Base-by-base conservation (phyloP, 805 yeast genomes). In the Suhomyces sp. region DNA sequence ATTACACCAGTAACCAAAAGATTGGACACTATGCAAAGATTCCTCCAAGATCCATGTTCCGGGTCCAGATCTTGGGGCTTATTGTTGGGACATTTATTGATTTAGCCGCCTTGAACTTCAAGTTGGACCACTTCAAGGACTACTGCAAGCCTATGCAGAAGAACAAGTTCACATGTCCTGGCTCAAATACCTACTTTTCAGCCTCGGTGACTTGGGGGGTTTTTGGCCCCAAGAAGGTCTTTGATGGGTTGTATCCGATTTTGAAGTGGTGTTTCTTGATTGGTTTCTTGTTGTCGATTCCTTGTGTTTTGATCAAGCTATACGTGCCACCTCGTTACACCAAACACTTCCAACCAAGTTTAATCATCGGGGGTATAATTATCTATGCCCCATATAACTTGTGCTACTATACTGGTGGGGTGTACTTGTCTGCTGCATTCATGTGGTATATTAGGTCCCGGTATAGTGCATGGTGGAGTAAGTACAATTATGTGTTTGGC, bases 201-300 rank as follows among this genome's bases (percentile, higher is more conserved):
- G 81, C 88, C 1, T 78, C 87, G 0, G 74, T 85, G 22, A 65
- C 83, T 45, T 86, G 88, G 89, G 90, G 88, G 50, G 77, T 68
- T 63, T 77, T 85, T 54, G 65, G 64, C 7, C 65, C 62, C 2
- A 64, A 66, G 61, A 68, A 61, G 51, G 71, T 69, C 1, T 70
- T 70, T 50, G 54, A 55, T 13, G 69, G 69, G 6, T 55, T 69
- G 23, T 71, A 71, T 53, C 74, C 73, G 27, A 50, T 68, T 33
- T 63, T 71, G 55, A 62, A 64, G 54, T 70, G 58, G 54, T 69
- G 72, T 40, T 71, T 71, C 61, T 64, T 71, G 57, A 66, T 71
- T 46, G 76, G 76, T 6, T 60, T 62, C 46, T 58, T 69, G 46
- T 54, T 64, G 23, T 66, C 65, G 7, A 53, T 66, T 48, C 63